A percentile compares a stretch with the other conserved stretches of the same genome.
phyloP scores from a whole-genome alignment of 1,284 basidiomycete species.

The Trichosporon coremiiforme region DNA sequence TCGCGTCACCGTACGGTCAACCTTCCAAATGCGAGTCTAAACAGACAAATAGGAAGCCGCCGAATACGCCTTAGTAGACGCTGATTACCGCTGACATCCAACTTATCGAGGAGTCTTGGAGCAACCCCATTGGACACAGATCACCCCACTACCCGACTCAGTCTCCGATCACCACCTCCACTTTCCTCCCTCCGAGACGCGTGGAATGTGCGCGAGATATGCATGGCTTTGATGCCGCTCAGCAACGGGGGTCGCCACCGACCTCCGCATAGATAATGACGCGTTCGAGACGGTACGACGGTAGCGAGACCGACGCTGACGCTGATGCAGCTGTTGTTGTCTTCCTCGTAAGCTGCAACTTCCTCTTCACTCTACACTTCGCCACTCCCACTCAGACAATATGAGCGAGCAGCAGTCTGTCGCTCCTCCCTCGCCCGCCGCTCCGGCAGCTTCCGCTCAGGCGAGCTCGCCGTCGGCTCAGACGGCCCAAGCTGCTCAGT shows the following conservation, averaged over 20 bases:
- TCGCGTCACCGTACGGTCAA: neutral
- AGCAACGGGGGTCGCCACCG: neutral
- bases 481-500: neutral
- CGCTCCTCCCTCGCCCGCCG: neutral
- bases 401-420: neutral
- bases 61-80: conserved; percentile 5
- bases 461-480: neutral
- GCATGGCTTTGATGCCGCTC: conserved; percentile 11
- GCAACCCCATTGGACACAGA: conserved; percentile 5
- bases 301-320: conserved; percentile 4
- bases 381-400: neutral
- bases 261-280: conserved; percentile 7
- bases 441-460: neutral
- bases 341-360: neutral
- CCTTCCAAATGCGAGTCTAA: neutral
- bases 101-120: neutral
- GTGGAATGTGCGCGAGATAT: neutral
- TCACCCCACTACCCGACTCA: neutral
- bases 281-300: neutral
- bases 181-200: neutral
- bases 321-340: neutral
- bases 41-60: conserved; percentile 15
- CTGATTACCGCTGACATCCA: neutral
- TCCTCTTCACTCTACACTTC: neutral
- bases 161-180: conserved; percentile 7